Evolutionary conservation across 192 early-diverging fungal genomes (phyloP), one percentile per base, ranked within the genome.

Genomic region (Rhizoclosmatium globosum): DNA sequence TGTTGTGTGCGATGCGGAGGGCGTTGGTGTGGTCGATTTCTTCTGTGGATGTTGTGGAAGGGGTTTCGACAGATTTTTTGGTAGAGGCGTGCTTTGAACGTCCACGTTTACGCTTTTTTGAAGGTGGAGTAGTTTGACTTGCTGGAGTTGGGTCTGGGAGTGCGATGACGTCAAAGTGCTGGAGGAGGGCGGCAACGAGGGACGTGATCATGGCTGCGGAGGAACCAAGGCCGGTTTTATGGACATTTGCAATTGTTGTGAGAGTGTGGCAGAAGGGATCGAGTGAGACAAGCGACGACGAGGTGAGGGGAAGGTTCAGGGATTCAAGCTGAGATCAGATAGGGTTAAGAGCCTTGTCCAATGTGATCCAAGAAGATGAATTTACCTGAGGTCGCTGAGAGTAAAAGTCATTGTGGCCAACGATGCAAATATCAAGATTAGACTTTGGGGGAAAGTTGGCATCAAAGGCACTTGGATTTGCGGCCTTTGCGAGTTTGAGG

Each of bases 361-460:
- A 31, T 31, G 0, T 31, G 53, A 56, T 19, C n/a, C 39, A 71
- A 60, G 41, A 47, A 1, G n/a, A 76, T 15, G 21, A 45, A 45
- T 76, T 1, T 81, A 95, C 91, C 91, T 95, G 90, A 23, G 88
- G 89, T n/a, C 92, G 88, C 86, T 98, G 97, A 15, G 98, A 99
- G 83, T 99, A 99, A 83, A 99, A 99, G 84, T 99, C 98, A 79
- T 98, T 99, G 86, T 95, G 91, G n/a, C 94, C 97, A 21, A 93
- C 81, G 57, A 99, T 92, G 9, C 86, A 79, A 56, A 99, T 91
- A 61, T 89, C 87, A 19, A 97, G 81, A 11, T 93, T 91, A 21
- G 11, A 23, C 13, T 70, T 71, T 11, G 81, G 46, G 4, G n/a
- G 47, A 2, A 19, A 50, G 3, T 59, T 42, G 45, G 61, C 57